Percentiles rank a stretch among this genome's conserved stretches.
phyloP scores from a whole-genome alignment of 768 basidiomycete genomes.

The Paxillus ammoniavirescens region DNA sequence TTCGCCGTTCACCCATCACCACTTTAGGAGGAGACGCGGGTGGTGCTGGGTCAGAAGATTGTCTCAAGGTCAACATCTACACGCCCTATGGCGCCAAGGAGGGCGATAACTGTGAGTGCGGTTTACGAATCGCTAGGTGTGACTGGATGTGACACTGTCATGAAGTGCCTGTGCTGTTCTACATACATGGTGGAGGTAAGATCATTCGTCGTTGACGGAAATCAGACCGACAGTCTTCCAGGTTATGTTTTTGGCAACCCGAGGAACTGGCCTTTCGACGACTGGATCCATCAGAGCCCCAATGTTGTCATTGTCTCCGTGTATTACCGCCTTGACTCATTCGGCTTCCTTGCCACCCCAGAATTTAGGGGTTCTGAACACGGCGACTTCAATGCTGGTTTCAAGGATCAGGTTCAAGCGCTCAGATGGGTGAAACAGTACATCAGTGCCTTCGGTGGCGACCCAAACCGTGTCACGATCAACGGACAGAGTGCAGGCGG shows the following conservation, averaged over 20 bases:
- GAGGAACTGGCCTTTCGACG: slow-evolving; percentile 62
- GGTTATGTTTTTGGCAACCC: slow-evolving; percentile 62
- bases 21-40: slow-evolving; percentile 50
- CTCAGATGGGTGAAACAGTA: slow-evolving; percentile 39
- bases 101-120: slow-evolving; percentile 44
- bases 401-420: slow-evolving; percentile 50
- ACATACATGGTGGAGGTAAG: slow-evolving; percentile 40
- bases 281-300: slow-evolving; percentile 62
- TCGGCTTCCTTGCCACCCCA: slow-evolving; percentile 60
- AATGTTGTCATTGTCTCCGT: slow-evolving; percentile 64
- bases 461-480: slow-evolving; percentile 42
- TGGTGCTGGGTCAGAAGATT: slow-evolving; percentile 66
- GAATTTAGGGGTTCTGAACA: slow-evolving; percentile 38
- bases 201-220: not conserved
- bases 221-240: slow-evolving; percentile 13
- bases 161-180: slow-evolving; percentile 39
- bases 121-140: not conserved
- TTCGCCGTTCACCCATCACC: not conserved
- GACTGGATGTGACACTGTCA: not conserved
- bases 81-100: slow-evolving; percentile 46
- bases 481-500: slow-evolving; percentile 64
- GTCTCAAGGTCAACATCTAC: slow-evolving; percentile 66
- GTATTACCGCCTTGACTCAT: slow-evolving; percentile 61
- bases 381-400: slow-evolving; percentile 54
- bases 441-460: slow-evolving; percentile 39